phyloP scores from a whole-genome alignment of 2,329 filamentous ascomycete species.

The Alternaria arborescens region DNA sequence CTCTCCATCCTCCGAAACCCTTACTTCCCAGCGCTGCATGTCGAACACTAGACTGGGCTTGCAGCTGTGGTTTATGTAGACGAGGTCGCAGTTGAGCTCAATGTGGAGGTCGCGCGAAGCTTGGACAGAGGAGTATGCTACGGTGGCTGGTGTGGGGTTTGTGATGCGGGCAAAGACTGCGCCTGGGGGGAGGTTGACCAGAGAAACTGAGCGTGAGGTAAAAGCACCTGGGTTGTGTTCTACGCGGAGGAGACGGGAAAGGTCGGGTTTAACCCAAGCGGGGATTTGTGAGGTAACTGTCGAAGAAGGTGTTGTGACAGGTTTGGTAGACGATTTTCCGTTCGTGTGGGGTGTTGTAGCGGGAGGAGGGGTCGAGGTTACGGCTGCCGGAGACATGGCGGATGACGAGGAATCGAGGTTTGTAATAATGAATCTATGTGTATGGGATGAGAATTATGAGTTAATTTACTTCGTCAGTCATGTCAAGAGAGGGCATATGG shows the following conservation, averaged over 20 bases:
- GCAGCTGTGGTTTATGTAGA: conserved; percentile 67
- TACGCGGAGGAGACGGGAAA: conserved; percentile 50
- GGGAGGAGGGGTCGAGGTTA: conserved; percentile 27
- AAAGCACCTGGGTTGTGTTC: conserved; percentile 52
- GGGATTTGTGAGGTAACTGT: conserved; percentile 31
- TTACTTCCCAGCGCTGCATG: conserved; percentile 59
- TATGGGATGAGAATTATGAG: background rate
- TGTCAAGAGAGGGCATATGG: background rate
- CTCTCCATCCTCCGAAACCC: conserved; percentile 57
- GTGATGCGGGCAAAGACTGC: conserved; percentile 62
- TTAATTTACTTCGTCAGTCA: background rate
- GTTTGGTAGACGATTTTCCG: conserved; percentile 30
- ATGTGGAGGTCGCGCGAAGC: conserved; percentile 60
- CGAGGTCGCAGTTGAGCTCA: conserved; percentile 65
- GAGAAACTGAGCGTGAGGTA: conserved; percentile 57
- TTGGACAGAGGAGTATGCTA: conserved; percentile 63
- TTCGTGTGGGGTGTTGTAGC: conserved; percentile 23
- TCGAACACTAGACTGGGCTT: conserved; percentile 63
- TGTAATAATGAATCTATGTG: background rate
- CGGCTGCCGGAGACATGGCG: conserved; percentile 43
- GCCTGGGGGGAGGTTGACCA: conserved; percentile 60
- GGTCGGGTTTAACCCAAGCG: conserved; percentile 50
- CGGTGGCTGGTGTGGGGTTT: conserved; percentile 54
- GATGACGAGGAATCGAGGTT: background rate
- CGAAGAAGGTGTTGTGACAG: conserved; percentile 30